Base-by-base conservation (phyloP, 2,329 filamentous ascomycete genomes). In the Arthrobotrys conoides region DNA sequence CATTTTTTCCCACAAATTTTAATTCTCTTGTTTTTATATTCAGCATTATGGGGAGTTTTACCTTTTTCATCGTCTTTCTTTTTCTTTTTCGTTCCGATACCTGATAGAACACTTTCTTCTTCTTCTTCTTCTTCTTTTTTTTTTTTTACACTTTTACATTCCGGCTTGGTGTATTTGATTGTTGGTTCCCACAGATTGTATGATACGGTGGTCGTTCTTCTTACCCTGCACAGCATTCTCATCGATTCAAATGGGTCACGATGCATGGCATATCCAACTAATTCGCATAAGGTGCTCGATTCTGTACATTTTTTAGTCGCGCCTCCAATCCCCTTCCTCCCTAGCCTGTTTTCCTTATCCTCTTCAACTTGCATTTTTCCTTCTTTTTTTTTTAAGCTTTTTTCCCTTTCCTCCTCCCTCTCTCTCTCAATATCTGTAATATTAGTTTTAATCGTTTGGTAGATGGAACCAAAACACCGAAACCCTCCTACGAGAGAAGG, bases 151-250 rank as follows among this genome's bases (percentile, higher is more conserved):
- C 24, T 49, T 63, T 30, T 64, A 61, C 57, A 44, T 61, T 57
- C 67, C 55, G 14, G 51, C 41, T 70, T 16, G 53, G 46, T 48
- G 61, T 63, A 46, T 77, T 64, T 76, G 53, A 36, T 22, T 6
- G 27, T 59, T 59, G n/a, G 53, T 70, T 70, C 41, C 27, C 61
- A 71, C 69, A 79, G 53, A 65, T 33, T 79, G 67, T 80, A 73
- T 49, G 73, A 77, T 77, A 77, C 16, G 27, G 51, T 61, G 57
- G 55, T 55, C 46, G 22, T 46, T n/a, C 41, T 30, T 36, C 12
- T 51, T 36, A 46, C 33, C 18, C 27, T 30, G 53, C 53, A 38
- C 10, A 24, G 46, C 46, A 53, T 69, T 69, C 38, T 38, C 36
- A 61, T 73, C 63, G 55, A 59, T 64, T 22, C 55, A 27, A n/a